Evolutionary conservation across 2,329 filamentous ascomycete genomes (phyloP).

Genomic region (Colletotrichum abscissum): DNA sequence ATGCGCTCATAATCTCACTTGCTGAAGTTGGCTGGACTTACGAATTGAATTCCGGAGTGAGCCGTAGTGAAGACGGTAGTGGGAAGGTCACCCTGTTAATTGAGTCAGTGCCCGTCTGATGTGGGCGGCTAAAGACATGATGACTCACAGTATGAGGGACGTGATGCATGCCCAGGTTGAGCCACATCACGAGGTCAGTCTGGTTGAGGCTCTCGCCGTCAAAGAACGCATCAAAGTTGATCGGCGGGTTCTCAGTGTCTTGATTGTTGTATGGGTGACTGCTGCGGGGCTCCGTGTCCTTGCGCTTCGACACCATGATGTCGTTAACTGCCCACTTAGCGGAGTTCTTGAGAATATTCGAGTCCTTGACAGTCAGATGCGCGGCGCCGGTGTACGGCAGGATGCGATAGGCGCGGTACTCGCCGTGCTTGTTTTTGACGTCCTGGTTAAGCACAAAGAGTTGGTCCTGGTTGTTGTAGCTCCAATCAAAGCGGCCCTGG

Average conservation of each 20-base stretch:
- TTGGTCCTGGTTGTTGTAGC: constrained; percentile 56
- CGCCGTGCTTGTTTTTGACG: constrained; percentile 59
- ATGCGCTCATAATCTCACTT: not conserved
- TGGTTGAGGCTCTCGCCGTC: constrained; percentile 49
- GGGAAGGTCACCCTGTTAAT: constrained; percentile 51
- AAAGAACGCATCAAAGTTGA: constrained; percentile 64
- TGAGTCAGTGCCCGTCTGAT: not conserved
- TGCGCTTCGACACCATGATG: constrained; percentile 60
- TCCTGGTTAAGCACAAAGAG: constrained; percentile 64
- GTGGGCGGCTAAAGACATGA: no score
- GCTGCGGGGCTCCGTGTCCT: constrained; percentile 62
- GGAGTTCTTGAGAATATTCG: constrained; percentile 55
- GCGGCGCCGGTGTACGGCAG: constrained; percentile 50
- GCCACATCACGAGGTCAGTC: constrained; percentile 57
- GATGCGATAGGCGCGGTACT: constrained; percentile 63
- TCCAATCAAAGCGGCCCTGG: constrained; percentile 59
- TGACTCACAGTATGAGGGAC: constrained; percentile 57
- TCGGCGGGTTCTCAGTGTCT: constrained; percentile 56
- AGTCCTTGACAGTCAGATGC: constrained; percentile 61
- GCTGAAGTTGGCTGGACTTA: not conserved
- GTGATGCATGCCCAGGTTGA: constrained; percentile 68
- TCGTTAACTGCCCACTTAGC: constrained; percentile 62
- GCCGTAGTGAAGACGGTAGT: constrained; percentile 60
- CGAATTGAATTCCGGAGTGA: constrained; percentile 51
- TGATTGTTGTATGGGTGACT: constrained; percentile 59